Evolutionary conservation across 2,329 filamentous ascomycete genomes (phyloP).

Genomic region (Botrytis sinoallii): DNA sequence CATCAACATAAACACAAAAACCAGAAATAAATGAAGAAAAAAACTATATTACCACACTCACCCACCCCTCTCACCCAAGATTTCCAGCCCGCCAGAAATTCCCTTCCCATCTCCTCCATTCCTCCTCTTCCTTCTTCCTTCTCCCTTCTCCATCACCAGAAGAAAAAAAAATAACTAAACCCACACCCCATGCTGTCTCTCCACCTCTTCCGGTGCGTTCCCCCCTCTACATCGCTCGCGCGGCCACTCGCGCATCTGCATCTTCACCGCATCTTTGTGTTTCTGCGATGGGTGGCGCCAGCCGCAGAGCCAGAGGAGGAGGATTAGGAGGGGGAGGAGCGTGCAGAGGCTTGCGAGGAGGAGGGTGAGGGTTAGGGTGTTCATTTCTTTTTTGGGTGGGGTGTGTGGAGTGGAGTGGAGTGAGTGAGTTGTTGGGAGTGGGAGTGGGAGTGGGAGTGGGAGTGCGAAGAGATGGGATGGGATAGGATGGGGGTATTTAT

Average conservation of each 20-base stretch:
- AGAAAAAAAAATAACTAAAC: not conserved
- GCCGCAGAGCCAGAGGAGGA: not conserved
- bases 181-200: not conserved
- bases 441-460: not conserved
- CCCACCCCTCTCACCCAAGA: not conserved
- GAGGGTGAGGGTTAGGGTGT: not conserved
- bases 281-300: not conserved
- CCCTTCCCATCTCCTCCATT: not conserved
- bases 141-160: not conserved
- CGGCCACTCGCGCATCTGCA: not conserved
- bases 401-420: not conserved
- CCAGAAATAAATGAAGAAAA: not conserved
- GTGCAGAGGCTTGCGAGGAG: not conserved
- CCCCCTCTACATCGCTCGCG: not conserved
- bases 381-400: not conserved
- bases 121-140: not conserved
- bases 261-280: not conserved
- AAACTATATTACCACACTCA: not conserved
- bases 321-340: not conserved
- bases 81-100: not conserved
- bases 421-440: not conserved
- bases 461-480: not conserved
- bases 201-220: not conserved
- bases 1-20: not conserved
- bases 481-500: not conserved